Conservation (phyloP, 2,329 filamentous ascomycete species). For the Curvularia spicifera region DNA sequence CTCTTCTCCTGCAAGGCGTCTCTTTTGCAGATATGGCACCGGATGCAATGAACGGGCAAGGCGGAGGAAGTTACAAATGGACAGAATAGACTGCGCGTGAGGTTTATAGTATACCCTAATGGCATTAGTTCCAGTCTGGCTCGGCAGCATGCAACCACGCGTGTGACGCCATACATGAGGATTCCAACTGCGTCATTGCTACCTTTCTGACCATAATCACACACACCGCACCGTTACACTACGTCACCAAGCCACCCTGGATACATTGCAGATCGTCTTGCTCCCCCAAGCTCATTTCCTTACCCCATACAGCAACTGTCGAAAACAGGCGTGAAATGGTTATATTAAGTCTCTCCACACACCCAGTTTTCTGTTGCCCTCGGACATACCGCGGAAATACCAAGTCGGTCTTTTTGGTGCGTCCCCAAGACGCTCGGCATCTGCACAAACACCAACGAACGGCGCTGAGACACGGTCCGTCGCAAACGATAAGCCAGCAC, state of each 20-base stretch:
- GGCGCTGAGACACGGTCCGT: slow-evolving; percentile 5
- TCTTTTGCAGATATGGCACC: not conserved
- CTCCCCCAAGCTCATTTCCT: not conserved
- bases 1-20: no score
- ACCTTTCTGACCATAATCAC: not conserved
- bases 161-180: not conserved
- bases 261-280: not conserved
- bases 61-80: slow-evolving; percentile 1
- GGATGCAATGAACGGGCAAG: not conserved
- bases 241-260: not conserved
- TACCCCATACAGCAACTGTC: slow-evolving; percentile 17
- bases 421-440: not conserved
- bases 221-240: not conserved
- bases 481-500: not conserved
- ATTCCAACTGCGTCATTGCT: not conserved
- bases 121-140: not conserved
- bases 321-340: slow-evolving; percentile 20
- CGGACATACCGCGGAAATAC: slow-evolving; percentile 13
- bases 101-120: not conserved
- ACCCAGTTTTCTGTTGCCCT: not conserved
- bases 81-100: not conserved
- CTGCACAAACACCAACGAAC: not conserved
- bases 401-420: not conserved
- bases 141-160: not conserved
- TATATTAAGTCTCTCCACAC: slow-evolving; percentile 14